Conservation (phyloP, 2,329 filamentous ascomycete genomes). For the Cladosporium sp. region DNA sequence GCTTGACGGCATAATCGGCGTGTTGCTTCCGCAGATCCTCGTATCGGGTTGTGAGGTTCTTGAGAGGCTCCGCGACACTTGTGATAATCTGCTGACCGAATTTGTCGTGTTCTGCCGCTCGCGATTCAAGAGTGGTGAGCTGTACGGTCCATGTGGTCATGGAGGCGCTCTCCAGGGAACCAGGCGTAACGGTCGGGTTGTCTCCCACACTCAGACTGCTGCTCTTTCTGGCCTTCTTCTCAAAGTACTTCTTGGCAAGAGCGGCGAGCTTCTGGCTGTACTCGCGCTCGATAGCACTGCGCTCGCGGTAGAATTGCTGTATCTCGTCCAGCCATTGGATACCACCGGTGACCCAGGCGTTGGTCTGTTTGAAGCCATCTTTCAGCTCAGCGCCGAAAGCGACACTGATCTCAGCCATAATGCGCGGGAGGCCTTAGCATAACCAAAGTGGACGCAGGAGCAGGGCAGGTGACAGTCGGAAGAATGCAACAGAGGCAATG, state of each 20-base stretch:
- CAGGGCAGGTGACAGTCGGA: neutral
- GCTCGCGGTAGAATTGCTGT: slow-evolving; percentile 94
- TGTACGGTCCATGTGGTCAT: slow-evolving; percentile 97
- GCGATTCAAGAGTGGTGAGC: slow-evolving; percentile 80
- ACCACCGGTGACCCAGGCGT: slow-evolving; percentile 80
- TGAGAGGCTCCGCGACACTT: slow-evolving; percentile 82
- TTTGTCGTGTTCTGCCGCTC: slow-evolving; percentile 83
- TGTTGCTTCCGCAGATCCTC: slow-evolving; percentile 93
- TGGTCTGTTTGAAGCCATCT: slow-evolving; percentile 96
- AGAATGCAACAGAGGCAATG: neutral
- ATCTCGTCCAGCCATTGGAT: slow-evolving; percentile 96
- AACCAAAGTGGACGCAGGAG: neutral
- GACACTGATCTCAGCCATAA: slow-evolving; percentile 77
- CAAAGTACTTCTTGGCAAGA: slow-evolving; percentile 92
- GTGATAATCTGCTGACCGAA: slow-evolving; percentile 73
- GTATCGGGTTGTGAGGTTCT: slow-evolving; percentile 67
- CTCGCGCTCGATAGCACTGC: slow-evolving; percentile 92
- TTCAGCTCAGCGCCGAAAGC: slow-evolving; percentile 93
- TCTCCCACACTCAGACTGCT: slow-evolving; percentile 89
- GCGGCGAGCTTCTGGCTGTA: slow-evolving; percentile 84
- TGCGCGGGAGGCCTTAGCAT: slow-evolving; percentile 4
- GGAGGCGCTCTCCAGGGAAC: slow-evolving; percentile 92
- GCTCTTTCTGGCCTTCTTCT: slow-evolving; percentile 90
- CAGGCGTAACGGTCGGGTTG: slow-evolving; percentile 85
- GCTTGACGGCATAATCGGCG: slow-evolving; percentile 77